Conservation (phyloP, 495 filamentous ascomycete genomes). For the Chlorociboria aeruginascens region DNA sequence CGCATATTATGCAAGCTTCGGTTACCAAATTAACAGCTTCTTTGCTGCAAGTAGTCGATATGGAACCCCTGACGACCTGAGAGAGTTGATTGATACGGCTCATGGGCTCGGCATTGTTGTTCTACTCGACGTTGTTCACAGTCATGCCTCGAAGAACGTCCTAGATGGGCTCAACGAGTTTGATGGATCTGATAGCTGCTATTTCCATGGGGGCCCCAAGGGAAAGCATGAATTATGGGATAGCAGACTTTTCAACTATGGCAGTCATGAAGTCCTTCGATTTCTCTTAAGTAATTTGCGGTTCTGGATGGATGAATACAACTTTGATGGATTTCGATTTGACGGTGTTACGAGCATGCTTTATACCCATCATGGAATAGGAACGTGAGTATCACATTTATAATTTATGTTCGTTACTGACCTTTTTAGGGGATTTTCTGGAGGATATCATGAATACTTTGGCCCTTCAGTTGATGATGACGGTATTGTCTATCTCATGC, state of each 20-base stretch:
- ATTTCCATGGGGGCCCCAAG: conserved; percentile 80
- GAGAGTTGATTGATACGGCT: conserved; percentile 91
- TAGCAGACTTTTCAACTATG: conserved; percentile 94
- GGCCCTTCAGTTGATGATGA: conserved; percentile 87
- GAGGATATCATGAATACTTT: conserved; percentile 98
- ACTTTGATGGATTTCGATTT: conserved; percentile 94
- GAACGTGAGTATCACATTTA: conserved; percentile 57
- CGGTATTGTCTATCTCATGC: conserved; percentile 87
- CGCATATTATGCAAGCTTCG: conserved; percentile 97
- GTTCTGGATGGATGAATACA: conserved; percentile 99
- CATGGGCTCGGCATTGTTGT: conserved; percentile 87
- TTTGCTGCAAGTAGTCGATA: conserved; percentile 96
- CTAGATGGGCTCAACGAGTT: conserved; percentile 90
- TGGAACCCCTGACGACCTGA: conserved; percentile 86
- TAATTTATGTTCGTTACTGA: conserved; percentile 1
- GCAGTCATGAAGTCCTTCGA: conserved; percentile 81
- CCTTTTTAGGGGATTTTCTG: conserved; percentile 72
- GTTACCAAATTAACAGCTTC: conserved; percentile 97
- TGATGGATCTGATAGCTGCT: conserved; percentile 86
- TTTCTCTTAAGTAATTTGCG: conserved; percentile 92
- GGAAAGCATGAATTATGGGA: conserved; percentile 92
- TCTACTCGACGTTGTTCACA: conserved; percentile 91
- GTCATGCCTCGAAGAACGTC: conserved; percentile 95
- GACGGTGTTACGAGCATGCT: conserved; percentile 98
- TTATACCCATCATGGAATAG: conserved; percentile 91